phyloP scores from a whole-genome alignment of 495 filamentous ascomycete genomes.

The Xylaria scruposa region DNA sequence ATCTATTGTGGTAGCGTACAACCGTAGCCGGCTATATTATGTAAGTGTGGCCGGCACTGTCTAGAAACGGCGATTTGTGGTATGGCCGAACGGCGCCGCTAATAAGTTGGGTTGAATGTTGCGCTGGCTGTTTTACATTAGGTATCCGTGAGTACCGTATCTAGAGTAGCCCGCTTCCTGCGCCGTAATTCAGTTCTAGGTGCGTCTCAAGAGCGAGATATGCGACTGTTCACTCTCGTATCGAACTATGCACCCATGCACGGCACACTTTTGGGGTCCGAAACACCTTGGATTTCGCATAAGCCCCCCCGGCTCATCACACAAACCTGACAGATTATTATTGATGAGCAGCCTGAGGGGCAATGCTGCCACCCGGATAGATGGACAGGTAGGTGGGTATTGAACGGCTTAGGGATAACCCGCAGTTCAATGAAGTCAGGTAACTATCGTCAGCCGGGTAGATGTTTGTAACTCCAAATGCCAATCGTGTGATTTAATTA shows the following conservation, averaged over 20 bases:
- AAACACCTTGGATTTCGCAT: constrained; percentile 7
- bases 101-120: neutral
- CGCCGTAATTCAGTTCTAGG: constrained; percentile 2
- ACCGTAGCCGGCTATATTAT: neutral
- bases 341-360: neutral
- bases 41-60: neutral
- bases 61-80: constrained; percentile 4
- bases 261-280: constrained; percentile 1
- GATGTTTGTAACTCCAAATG: neutral
- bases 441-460: neutral
- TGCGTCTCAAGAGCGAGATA: neutral
- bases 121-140: constrained; percentile 18
- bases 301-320: neutral
- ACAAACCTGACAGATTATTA: constrained; percentile 3
- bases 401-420: neutral
- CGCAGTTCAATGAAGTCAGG: neutral
- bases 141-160: neutral
- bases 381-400: neutral
- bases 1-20: neutral
- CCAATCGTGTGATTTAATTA: neutral
- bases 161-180: neutral
- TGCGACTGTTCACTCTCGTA: constrained; percentile 23
- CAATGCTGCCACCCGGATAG: constrained; percentile 4
- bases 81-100: constrained; percentile 15
- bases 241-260: constrained; percentile 12